Conservation (phyloP, 23 red algal species). For the Gracilaria caudata region DNA sequence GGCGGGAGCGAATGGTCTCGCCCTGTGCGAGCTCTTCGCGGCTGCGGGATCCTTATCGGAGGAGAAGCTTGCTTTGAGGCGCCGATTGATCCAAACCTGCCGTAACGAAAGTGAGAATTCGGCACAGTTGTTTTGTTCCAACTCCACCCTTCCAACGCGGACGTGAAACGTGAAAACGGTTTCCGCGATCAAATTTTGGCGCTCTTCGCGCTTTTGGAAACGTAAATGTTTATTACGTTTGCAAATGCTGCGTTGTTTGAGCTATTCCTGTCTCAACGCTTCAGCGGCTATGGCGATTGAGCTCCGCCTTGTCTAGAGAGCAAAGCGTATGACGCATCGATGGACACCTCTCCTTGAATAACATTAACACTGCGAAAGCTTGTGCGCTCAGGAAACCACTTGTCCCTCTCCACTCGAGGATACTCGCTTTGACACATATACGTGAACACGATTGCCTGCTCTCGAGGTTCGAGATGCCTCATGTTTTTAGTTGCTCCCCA, state of each 20-base stretch:
- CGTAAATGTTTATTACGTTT: neutral
- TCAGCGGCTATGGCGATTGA: neutral
- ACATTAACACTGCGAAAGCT: too few species aligned
- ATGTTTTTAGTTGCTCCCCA: neutral
- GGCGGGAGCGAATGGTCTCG: neutral
- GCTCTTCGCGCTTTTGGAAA: neutral
- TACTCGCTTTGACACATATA: too few species aligned
- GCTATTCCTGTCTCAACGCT: neutral
- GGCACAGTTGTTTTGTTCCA: neutral
- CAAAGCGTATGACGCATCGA: neutral
- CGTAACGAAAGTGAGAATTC: too few species aligned
- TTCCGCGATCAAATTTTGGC: neutral
- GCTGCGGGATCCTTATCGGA: too few species aligned
- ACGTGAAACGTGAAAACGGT: neutral
- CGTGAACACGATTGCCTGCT: too few species aligned
- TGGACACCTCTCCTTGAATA: too few species aligned
- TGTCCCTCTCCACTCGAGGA: too few species aligned
- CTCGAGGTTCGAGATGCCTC: neutral
- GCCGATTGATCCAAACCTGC: neutral
- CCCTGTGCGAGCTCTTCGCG: neutral
- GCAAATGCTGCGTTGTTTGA: conserved; percentile 7
- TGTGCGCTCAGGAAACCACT: neutral
- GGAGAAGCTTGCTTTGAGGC: neutral
- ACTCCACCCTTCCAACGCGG: neutral
- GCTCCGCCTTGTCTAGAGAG: too few species aligned